These are phyloP conservation scores for Monosporascus sp. DNA, from an alignment of 2,329 filamentous ascomycete species.

Conservation along the genomic window DNA sequence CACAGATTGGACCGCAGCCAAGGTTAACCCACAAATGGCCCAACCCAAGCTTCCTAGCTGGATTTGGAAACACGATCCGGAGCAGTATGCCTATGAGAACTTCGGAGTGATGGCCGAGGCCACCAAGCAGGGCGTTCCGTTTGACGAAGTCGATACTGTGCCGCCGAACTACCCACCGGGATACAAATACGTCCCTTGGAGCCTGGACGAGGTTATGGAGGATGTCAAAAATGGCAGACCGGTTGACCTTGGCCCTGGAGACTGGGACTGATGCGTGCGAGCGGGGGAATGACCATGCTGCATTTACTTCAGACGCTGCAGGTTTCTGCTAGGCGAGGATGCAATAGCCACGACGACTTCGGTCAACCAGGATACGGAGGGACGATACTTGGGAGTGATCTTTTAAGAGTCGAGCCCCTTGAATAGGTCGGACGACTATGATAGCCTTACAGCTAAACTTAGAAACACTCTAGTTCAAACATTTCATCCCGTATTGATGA, in stretches of 20 bases:
- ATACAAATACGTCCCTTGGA: constrained; percentile 34
- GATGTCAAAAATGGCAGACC: constrained; percentile 28
- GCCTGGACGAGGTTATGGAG: constrained; percentile 35
- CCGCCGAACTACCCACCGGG: constrained; percentile 31
- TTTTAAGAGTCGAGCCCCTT: no score
- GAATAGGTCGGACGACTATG: no score
- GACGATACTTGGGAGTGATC: no score
- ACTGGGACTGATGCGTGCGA: constrained; percentile 20
- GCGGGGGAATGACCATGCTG: no score
- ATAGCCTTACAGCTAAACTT: no score
- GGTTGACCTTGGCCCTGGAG: constrained; percentile 27
- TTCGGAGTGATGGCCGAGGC: constrained; percentile 28
- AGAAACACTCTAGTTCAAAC: no score
- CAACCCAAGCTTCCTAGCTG: constrained; percentile 31
- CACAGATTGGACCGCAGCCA: constrained; percentile 29
- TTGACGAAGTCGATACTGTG: constrained; percentile 23
- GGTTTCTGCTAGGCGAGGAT: no score
- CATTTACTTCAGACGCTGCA: no score
- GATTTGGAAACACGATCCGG: constrained; percentile 33
- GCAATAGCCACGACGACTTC: no score
- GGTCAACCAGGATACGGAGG: no score
- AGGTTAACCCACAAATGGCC: constrained; percentile 26
- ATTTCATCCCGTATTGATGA: no score
- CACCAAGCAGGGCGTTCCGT: constrained; percentile 23
- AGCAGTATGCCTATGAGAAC: constrained; percentile 30